Percentiles rank a stretch among this genome's conserved stretches.
These are phyloP conservation scores for Cenchrus americanus DNA, from an alignment of 176 grass and related monocot species.

Conservation along the genomic window DNA sequence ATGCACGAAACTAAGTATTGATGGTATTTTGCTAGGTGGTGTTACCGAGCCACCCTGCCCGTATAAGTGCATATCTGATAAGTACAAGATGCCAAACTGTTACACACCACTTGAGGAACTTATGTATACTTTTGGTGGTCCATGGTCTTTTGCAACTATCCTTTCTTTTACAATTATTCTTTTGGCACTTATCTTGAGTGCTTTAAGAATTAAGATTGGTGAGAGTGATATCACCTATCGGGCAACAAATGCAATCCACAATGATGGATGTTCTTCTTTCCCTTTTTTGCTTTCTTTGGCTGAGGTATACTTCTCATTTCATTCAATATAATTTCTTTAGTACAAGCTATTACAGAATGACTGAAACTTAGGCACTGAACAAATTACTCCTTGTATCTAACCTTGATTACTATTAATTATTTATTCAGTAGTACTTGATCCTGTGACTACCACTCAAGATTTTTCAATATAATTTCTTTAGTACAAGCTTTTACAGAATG, in stretches of 20 bases:
- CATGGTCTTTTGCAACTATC: constrained; percentile 83
- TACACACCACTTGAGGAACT: constrained; percentile 97
- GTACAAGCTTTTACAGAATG: constrained; percentile 17
- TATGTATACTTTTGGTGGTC: constrained; percentile 90
- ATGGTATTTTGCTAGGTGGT: constrained; percentile 72
- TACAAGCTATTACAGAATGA: constrained; percentile 20
- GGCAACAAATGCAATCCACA: constrained; percentile 75
- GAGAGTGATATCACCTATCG: constrained; percentile 70
- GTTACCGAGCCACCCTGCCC: constrained; percentile 80
- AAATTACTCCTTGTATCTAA: constrained; percentile 24
- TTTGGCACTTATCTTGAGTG: constrained; percentile 84
- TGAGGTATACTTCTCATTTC: constrained; percentile 68
- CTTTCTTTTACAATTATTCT: constrained; percentile 78
- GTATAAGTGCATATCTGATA: constrained; percentile 89
- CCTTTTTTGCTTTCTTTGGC: constrained; percentile 95
- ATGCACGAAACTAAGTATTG: constrained; percentile 29
- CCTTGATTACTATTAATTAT: not conserved
- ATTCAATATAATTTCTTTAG: constrained; percentile 30
- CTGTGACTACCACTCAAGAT: not conserved
- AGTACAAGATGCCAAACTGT: constrained; percentile 99
- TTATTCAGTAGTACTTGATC: not conserved
- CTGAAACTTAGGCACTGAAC: constrained; percentile 19
- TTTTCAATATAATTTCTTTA: not conserved
- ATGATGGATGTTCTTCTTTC: constrained; percentile 80
- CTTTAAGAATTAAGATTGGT: constrained; percentile 92